A percentile compares a stretch with the other conserved stretches of the same genome.
These are phyloP conservation scores for Cadophora luteo-olivacea DNA, from an alignment of 2,329 filamentous ascomycete genomes.

Conservation along the genomic window DNA sequence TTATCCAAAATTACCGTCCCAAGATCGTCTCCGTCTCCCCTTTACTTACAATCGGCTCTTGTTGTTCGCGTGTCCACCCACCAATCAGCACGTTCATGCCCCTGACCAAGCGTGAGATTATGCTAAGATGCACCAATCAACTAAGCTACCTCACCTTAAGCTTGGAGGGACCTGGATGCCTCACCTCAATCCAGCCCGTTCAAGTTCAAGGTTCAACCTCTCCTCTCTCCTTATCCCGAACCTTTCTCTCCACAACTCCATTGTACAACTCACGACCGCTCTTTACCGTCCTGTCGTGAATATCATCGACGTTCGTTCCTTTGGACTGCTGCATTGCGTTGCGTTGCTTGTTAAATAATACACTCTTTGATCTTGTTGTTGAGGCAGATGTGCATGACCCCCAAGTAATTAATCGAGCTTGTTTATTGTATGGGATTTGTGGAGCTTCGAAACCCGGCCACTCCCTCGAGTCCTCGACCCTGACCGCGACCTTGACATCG, in stretches of 20 bases:
- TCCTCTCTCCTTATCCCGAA: slow-evolving; percentile 2
- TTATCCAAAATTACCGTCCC: neutral
- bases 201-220: slow-evolving; percentile 8
- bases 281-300: slow-evolving; percentile 4
- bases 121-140: neutral
- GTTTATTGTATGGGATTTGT: slow-evolving; percentile 16
- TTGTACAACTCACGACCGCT: slow-evolving; percentile 1
- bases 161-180: neutral
- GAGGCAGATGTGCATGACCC: slow-evolving; percentile 6
- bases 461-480: too few relatives aligned
- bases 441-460: slow-evolving; percentile 3
- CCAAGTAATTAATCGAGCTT: neutral
- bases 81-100: slow-evolving; percentile 12
- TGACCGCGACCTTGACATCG: neutral
- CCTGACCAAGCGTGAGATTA: slow-evolving; percentile 1
- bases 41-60: slow-evolving; percentile 3
- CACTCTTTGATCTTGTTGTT: neutral
- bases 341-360: neutral
- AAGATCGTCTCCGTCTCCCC: slow-evolving; percentile 1
- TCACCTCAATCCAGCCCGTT: neutral
- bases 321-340: neutral
- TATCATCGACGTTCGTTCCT: slow-evolving; percentile 1
- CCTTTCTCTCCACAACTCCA: neutral
- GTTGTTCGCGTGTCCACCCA: slow-evolving; percentile 5
- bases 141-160: neutral